Evolutionary conservation across 2,329 filamentous ascomycete species (phyloP).

Genomic region (Fusarium napiforme): DNA sequence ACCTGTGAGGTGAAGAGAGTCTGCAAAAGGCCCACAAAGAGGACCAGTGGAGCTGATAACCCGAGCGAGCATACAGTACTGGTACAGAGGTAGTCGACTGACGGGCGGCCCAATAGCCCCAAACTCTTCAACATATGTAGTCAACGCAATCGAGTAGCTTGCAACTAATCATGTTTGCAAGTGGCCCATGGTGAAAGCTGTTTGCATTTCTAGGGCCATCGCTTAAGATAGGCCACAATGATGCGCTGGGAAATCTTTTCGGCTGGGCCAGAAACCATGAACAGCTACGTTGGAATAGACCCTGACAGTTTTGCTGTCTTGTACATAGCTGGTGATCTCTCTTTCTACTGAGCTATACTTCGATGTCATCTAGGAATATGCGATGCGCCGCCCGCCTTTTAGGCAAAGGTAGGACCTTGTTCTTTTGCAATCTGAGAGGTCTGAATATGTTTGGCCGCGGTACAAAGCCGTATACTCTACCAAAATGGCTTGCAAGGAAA

Average conservation of each 20-base stretch:
- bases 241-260: neutral
- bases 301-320: neutral
- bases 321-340: neutral
- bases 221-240: conserved; percentile 17
- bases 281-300: neutral
- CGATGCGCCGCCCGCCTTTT: conserved; percentile 1
- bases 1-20: conserved; percentile 35
- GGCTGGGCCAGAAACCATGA: neutral
- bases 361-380: conserved; percentile 11
- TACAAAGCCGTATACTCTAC: conserved; percentile 14
- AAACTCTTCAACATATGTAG: neutral
- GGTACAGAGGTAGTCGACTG: neutral
- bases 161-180: conserved; percentile 27
- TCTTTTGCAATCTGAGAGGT: neutral
- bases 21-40: conserved; percentile 16
- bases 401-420: conserved; percentile 1
- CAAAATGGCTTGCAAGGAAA: conserved; percentile 27
- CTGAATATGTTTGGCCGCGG: conserved; percentile 11
- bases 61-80: neutral
- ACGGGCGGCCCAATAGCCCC: conserved; percentile 2
- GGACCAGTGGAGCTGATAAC: conserved; percentile 37
- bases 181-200: conserved; percentile 4
- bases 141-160: conserved; percentile 17
- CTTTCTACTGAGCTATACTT: neutral
- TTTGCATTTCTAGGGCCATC: conserved; percentile 26